A percentile compares a stretch with the other conserved stretches of the same genome.
Evolutionary conservation across 176 grass and related monocot species (phyloP).

Genomic region (Thinopyrum elongatum): DNA sequence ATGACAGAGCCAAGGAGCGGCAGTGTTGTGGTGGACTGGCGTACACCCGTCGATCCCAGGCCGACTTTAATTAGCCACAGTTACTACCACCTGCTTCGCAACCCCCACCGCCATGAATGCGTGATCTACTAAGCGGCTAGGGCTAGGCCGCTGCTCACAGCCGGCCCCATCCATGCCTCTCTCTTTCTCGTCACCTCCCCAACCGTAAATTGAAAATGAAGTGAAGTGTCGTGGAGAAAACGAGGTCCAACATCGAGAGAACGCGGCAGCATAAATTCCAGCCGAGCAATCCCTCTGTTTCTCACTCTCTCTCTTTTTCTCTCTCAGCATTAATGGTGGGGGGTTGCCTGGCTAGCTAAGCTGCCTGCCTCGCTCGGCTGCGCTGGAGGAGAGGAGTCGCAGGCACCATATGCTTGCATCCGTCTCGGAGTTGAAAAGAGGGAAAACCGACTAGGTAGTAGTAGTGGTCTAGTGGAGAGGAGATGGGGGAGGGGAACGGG

Average conservation of each 20-base stretch:
- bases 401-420: neutral
- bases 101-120: conserved; percentile 50
- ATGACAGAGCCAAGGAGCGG: neutral
- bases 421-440: neutral
- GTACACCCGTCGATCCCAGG: neutral
- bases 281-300: neutral
- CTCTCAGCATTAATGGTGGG: conserved; percentile 39
- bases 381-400: neutral
- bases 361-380: neutral
- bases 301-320: neutral
- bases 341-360: conserved; percentile 8
- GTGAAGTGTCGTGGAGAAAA: neutral
- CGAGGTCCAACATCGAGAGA: neutral
- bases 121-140: conserved; percentile 8
- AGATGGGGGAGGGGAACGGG: conserved; percentile 22
- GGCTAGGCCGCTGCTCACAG: neutral
- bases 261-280: conserved; percentile 22
- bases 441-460: neutral
- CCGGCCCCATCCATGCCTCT: neutral
- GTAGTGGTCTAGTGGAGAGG: too few relatives aligned
- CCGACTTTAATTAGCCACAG: conserved; percentile 33
- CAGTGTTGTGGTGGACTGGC: neutral
- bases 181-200: conserved; percentile 24
- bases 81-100: conserved; percentile 51
- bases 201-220: conserved; percentile 16